Conservation (phyloP, 176 grass and related monocot species). For the Oryza rufipogon region DNA sequence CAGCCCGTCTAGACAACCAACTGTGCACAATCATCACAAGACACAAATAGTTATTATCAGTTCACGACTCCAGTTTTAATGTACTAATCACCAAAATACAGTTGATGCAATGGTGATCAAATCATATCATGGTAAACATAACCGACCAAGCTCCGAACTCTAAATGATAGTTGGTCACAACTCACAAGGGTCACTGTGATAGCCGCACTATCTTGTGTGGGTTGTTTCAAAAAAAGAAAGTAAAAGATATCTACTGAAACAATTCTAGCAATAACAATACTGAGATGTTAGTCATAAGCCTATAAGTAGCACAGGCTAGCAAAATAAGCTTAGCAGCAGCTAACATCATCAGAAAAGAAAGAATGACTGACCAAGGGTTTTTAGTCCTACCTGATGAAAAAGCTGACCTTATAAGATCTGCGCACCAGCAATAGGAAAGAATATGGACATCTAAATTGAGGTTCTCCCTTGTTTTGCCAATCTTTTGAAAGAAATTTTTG, state of each 20-base stretch:
- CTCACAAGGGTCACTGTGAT: constrained; percentile 4
- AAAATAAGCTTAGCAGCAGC: constrained; percentile 9
- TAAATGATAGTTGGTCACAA: constrained; percentile 13
- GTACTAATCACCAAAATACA: constrained; percentile 1
- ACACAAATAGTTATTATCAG: constrained; percentile 6
- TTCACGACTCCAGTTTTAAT: not conserved
- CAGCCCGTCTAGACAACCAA: constrained; percentile 78
- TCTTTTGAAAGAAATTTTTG: constrained; percentile 83
- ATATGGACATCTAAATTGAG: constrained; percentile 78
- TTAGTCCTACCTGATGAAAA: constrained; percentile 82
- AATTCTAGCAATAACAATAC: not conserved
- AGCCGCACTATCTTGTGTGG: not conserved
- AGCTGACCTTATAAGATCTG: constrained; percentile 83
- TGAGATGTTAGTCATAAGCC: not conserved
- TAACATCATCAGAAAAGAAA: constrained; percentile 14
- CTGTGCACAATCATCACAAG: constrained; percentile 49
- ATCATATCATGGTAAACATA: constrained; percentile 22
- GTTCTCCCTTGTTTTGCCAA: constrained; percentile 61
- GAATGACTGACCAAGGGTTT: not conserved
- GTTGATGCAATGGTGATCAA: not conserved
- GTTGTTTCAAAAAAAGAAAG: too few relatives aligned
- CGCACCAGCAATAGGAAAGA: constrained; percentile 98
- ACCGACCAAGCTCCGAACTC: not conserved
- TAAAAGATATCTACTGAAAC: constrained; percentile 2
- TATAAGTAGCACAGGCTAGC: not conserved